A percentile compares a stretch with the other conserved stretches of the same genome.
Conservation (phyloP, 495 filamentous ascomycete species). For the Pyrenopolyporus hunteri region DNA sequence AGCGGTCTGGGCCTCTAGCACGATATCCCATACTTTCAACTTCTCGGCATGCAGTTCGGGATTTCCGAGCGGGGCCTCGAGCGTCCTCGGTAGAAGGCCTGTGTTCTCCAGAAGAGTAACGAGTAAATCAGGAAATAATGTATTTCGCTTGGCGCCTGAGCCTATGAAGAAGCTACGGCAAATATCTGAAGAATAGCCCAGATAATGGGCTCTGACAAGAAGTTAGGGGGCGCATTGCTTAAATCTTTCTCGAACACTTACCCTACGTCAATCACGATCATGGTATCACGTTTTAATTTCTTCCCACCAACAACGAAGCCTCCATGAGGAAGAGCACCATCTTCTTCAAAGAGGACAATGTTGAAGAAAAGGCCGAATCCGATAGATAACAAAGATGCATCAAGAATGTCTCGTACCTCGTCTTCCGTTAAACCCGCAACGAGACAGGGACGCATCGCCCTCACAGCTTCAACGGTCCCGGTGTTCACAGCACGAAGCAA, state of each 20-base stretch:
- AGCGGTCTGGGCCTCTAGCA: slow-evolving; percentile 57
- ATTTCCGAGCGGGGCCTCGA: neutral
- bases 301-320: slow-evolving; percentile 56
- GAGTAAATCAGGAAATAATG: neutral
- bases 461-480: slow-evolving; percentile 60
- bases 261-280: slow-evolving; percentile 64
- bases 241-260: slow-evolving; percentile 19
- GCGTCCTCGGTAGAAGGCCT: neutral
- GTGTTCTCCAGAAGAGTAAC: neutral
- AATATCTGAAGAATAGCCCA: slow-evolving; percentile 64
- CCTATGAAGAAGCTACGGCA: slow-evolving; percentile 60
- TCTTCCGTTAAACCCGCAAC: slow-evolving; percentile 57
- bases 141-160: neutral
- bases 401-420: slow-evolving; percentile 56
- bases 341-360: slow-evolving; percentile 63
- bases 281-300: slow-evolving; percentile 54
- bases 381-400: slow-evolving; percentile 53
- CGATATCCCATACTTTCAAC: slow-evolving; percentile 57
- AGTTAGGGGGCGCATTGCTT: slow-evolving; percentile 14
- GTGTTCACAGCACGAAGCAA: slow-evolving; percentile 63
- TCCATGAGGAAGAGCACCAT: slow-evolving; percentile 61
- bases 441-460: slow-evolving; percentile 60
- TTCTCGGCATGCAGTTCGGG: slow-evolving; percentile 48
- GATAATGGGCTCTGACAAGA: slow-evolving; percentile 54
- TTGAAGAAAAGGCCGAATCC: slow-evolving; percentile 61